Conservation (phyloP, 768 basidiomycete genomes). For the Cytidiella melzeri region DNA sequence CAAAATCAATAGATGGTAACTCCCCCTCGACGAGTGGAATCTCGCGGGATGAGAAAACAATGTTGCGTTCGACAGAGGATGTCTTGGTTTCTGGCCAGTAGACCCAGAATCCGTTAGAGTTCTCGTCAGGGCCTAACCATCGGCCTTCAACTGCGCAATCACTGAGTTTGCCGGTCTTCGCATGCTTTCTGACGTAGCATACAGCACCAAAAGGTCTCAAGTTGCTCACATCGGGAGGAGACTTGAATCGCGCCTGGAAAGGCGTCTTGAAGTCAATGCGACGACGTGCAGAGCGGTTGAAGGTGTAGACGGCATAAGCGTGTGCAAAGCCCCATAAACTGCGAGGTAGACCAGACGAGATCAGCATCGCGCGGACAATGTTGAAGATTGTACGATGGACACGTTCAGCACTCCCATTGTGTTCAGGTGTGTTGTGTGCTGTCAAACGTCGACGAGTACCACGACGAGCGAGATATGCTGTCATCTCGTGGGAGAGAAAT, state of each 20-base stretch:
- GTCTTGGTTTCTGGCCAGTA: constrained; percentile 27
- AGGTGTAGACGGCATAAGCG: no score
- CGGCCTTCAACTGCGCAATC: constrained; percentile 5
- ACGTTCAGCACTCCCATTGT: no score
- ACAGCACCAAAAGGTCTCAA: not conserved
- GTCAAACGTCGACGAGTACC: no score
- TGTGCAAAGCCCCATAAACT: no score
- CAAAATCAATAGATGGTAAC: not conserved
- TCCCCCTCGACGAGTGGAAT: constrained; percentile 4
- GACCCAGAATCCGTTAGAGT: constrained; percentile 25
- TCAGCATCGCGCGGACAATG: no score
- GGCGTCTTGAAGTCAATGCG: no score
- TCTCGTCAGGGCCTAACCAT: constrained; percentile 30
- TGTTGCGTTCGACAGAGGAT: constrained; percentile 18
- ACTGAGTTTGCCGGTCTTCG: not conserved
- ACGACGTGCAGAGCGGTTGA: not conserved
- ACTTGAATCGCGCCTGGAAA: no score
- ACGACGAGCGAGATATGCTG: constrained; percentile 20
- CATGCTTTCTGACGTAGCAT: not conserved
- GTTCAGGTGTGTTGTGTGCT: no score
- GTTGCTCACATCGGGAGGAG: not conserved
- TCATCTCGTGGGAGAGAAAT: not conserved
- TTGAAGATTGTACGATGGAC: no score
- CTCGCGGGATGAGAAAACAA: constrained; percentile 1
- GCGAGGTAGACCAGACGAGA: no score